phyloP scores from a whole-genome alignment of 805 yeast genomes.

The Ogataea henricii region DNA sequence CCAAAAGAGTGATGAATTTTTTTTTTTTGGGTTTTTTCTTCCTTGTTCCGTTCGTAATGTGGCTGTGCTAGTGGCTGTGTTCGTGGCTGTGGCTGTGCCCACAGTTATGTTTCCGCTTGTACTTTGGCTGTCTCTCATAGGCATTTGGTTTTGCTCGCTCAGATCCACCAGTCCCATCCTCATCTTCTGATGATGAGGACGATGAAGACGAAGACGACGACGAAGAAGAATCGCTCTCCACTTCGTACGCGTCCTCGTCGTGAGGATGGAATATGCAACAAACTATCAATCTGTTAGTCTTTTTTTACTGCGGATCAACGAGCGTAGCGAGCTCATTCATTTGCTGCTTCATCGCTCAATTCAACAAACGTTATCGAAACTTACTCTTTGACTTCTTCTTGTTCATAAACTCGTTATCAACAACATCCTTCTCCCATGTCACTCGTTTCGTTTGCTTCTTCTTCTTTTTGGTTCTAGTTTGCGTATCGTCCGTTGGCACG shows the following conservation, averaged over 20 bases:
- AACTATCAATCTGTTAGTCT: slow-evolving; percentile 33
- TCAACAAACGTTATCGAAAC: slow-evolving; percentile 17
- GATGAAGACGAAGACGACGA: slow-evolving; percentile 26
- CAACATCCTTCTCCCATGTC: slow-evolving; percentile 80
- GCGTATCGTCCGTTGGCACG: slow-evolving; percentile 19
- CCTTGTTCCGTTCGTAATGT: too few relatives aligned
- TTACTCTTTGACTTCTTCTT: slow-evolving; percentile 81
- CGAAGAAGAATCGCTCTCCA: slow-evolving; percentile 20
- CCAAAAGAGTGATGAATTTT: too few relatives aligned
- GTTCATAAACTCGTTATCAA: slow-evolving; percentile 88
- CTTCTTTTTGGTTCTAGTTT: slow-evolving; percentile 9
- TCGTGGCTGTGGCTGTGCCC: slow-evolving; percentile 17
- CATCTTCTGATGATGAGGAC: slow-evolving; percentile 23
- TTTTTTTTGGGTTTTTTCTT: too few relatives aligned
- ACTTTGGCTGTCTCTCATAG: slow-evolving; percentile 83
- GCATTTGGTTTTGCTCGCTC: slow-evolving; percentile 62
- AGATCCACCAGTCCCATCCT: slow-evolving; percentile 10
- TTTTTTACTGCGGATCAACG: neutral
- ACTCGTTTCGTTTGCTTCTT: slow-evolving; percentile 51
- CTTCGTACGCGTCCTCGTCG: slow-evolving; percentile 45
- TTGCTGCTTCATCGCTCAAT: neutral
- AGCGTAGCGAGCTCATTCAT: too few relatives aligned
- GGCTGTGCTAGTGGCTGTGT: slow-evolving; percentile 3
- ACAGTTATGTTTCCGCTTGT: slow-evolving; percentile 33
- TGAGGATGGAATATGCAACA: slow-evolving; percentile 88